Evolutionary conservation across 1,284 basidiomycete species (phyloP).

Genomic region (Ustilago nuda): DNA sequence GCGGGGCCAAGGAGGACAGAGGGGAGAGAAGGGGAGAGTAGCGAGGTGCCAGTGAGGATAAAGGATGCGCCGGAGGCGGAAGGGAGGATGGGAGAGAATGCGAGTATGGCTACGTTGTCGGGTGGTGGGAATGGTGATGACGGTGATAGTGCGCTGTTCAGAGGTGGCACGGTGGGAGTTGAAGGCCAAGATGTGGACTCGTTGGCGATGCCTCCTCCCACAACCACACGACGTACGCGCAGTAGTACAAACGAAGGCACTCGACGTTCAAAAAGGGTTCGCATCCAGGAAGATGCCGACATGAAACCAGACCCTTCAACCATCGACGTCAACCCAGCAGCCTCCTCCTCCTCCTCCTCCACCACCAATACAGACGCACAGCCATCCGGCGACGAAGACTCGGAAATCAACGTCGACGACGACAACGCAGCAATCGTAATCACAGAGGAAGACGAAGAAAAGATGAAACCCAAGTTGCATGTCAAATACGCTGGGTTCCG

Average conservation of each 20-base stretch:
- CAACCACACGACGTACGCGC: constrained; percentile 23
- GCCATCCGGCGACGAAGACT: neutral
- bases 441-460: constrained; percentile 53
- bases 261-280: constrained; percentile 41
- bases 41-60: constrained; percentile 24
- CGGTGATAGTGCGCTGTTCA: constrained; percentile 21
- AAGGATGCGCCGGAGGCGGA: constrained; percentile 46
- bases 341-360: neutral
- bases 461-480: constrained; percentile 50
- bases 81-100: constrained; percentile 1
- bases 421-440: constrained; percentile 33
- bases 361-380: constrained; percentile 1
- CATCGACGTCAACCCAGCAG: neutral
- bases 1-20: neutral
- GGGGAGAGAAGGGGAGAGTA: constrained; percentile 19
- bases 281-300: constrained; percentile 29
- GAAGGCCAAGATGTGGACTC: constrained; percentile 11
- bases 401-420: neutral
- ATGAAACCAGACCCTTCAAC: constrained; percentile 26
- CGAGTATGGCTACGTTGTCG: constrained; percentile 23
- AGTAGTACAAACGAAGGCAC: neutral
- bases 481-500: constrained; percentile 54
- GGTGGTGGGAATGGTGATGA: constrained; percentile 29
- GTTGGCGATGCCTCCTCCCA: constrained; percentile 33
- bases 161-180: constrained; percentile 6